Percentiles rank a stretch among this genome's conserved stretches.
Conservation (phyloP, 331 rosid species). For the Phaseolus coccineus region DNA sequence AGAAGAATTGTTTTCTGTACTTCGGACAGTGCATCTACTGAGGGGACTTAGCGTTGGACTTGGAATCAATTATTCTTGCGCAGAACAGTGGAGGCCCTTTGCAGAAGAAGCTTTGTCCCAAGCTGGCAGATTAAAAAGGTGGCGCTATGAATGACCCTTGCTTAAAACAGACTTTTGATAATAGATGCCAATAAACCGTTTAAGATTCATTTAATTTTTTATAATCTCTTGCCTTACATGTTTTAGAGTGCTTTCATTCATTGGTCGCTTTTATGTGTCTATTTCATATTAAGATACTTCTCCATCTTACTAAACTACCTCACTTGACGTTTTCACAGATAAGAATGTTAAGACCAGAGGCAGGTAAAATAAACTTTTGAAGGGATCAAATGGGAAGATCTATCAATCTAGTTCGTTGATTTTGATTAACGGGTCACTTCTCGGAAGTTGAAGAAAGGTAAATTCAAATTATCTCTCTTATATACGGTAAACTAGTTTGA, state of each 20-base stretch:
- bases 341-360: conserved; percentile 46
- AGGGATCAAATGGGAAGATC: conserved; percentile 46
- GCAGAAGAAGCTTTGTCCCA: conserved; percentile 85
- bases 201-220: conserved; percentile 6
- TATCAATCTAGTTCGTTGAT: conserved; percentile 36
- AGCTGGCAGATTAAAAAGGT: conserved; percentile 83
- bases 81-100: conserved; percentile 95
- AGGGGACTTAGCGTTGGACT: conserved; percentile 98
- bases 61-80: conserved; percentile 94
- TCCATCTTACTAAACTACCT: conserved; percentile 21
- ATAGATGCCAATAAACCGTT: conserved; percentile 29
- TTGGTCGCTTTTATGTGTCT: conserved; percentile 18
- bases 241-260: conserved; percentile 23
- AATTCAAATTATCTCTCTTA: conserved; percentile 24
- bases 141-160: conserved; percentile 38
- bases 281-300: background rate
- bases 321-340: conserved; percentile 51
- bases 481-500: conserved; percentile 20
- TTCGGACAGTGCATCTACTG: conserved; percentile 88
- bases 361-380: conserved; percentile 48
- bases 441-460: conserved; percentile 27
- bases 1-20: conserved; percentile 93
- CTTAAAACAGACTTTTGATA: conserved; percentile 18
- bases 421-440: conserved; percentile 33
- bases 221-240: background rate